These are phyloP conservation scores for Apiospora aurea DNA, from an alignment of 2,329 filamentous ascomycete species.

Conservation along the genomic window DNA sequence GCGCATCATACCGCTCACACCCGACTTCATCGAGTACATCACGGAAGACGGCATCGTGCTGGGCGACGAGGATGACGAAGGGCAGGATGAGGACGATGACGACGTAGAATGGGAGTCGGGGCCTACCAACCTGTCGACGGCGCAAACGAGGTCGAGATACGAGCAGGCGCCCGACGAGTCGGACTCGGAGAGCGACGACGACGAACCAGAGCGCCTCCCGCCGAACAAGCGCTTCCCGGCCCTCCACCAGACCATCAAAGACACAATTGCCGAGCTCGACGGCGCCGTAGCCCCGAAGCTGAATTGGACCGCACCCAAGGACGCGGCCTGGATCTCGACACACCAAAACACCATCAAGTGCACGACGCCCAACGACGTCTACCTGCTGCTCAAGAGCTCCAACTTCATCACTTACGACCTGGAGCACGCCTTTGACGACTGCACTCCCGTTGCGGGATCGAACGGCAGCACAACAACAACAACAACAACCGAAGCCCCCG, in stretches of 20 bases:
- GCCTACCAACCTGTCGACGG: constrained; percentile 34
- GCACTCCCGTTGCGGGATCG: constrained; percentile 49
- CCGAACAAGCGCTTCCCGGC: constrained; percentile 70
- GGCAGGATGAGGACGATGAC: constrained; percentile 59
- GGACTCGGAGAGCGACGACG: constrained; percentile 56
- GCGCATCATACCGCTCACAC: constrained; percentile 78
- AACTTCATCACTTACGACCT: constrained; percentile 95
- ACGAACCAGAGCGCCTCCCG: constrained; percentile 56
- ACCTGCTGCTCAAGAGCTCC: constrained; percentile 91
- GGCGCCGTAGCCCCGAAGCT: constrained; percentile 91
- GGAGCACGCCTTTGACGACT: constrained; percentile 89
- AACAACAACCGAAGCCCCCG: constrained; percentile 42
- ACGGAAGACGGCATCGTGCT: constrained; percentile 92
- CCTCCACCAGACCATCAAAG: constrained; percentile 78
- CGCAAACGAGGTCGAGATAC: constrained; percentile 38
- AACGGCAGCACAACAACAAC: constrained; percentile 59
- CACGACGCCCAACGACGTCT: constrained; percentile 86
- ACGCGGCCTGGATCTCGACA: constrained; percentile 89
- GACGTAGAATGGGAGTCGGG: constrained; percentile 63
- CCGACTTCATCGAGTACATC: constrained; percentile 83
- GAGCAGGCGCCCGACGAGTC: constrained; percentile 47
- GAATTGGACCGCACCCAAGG: constrained; percentile 97
- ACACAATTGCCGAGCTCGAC: constrained; percentile 80
- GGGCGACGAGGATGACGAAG: constrained; percentile 67
- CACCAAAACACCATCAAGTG: constrained; percentile 92